phyloP scores from a whole-genome alignment of 129 eudicot genomes.

The Ambrosia trifida region DNA sequence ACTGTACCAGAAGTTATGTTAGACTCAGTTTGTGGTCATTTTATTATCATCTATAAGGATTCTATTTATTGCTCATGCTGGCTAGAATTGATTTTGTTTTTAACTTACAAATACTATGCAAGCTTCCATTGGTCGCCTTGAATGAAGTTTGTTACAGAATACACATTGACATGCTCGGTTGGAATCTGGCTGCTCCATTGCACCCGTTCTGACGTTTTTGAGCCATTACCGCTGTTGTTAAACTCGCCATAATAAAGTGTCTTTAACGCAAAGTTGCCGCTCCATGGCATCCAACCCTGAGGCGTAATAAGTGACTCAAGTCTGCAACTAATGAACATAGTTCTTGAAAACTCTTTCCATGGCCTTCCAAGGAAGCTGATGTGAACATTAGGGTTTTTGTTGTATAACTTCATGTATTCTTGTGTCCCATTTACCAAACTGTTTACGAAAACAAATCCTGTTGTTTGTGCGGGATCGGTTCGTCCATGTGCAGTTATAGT shows the following conservation, averaged over 20 bases:
- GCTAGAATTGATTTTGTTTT: not conserved
- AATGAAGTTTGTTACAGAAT: constrained; percentile 4
- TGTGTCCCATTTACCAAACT: constrained; percentile 26
- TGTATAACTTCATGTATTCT: constrained; percentile 22
- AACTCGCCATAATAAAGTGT: constrained; percentile 47
- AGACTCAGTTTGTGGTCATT: constrained; percentile 48
- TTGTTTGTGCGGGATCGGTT: constrained; percentile 34
- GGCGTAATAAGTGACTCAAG: constrained; percentile 36
- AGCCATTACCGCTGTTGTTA: constrained; percentile 30
- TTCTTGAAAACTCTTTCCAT: constrained; percentile 35
- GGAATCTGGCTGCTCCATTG: constrained; percentile 29
- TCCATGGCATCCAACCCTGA: constrained; percentile 41
- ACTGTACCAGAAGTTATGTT: constrained; percentile 50
- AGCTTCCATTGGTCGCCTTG: constrained; percentile 24
- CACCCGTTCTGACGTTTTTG: constrained; percentile 29
- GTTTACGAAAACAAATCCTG: constrained; percentile 38
- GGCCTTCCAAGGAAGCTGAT: constrained; percentile 40
- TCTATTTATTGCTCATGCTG: constrained; percentile 33
- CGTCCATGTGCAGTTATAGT: constrained; percentile 46
- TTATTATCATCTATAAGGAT: constrained; percentile 33
- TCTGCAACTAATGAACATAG: constrained; percentile 31
- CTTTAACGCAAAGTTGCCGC: constrained; percentile 30
- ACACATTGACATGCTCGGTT: not conserved
- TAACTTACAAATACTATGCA: not conserved
- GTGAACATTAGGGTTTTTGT: constrained; percentile 30